Evolutionary conservation across 2,329 filamentous ascomycete genomes (phyloP).

Genomic region (Monosporascus sp.): DNA sequence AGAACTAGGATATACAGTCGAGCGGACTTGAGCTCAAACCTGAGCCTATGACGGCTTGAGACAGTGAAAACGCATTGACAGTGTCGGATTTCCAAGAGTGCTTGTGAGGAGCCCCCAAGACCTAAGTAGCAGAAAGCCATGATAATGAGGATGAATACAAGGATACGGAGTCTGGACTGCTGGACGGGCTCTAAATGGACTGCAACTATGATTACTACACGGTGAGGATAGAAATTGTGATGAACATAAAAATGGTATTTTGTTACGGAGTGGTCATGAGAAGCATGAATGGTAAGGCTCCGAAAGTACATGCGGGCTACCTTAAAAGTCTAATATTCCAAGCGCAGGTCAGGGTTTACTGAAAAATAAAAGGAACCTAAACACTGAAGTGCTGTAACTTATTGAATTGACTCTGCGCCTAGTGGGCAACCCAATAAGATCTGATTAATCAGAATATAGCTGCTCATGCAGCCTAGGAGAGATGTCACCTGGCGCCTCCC

Average conservation of each 20-base stretch:
- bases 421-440: not conserved
- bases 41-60: too few species aligned
- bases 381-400: not conserved
- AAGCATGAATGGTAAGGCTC: too few species aligned
- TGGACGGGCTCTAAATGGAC: too few species aligned
- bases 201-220: too few species aligned
- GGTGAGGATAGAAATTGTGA: too few species aligned
- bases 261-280: too few species aligned
- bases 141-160: not conserved
- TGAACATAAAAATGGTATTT: too few species aligned
- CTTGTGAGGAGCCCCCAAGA: not conserved
- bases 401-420: not conserved
- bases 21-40: not conserved
- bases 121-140: not conserved
- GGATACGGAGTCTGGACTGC: too few species aligned
- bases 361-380: not conserved
- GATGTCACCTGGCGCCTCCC: not conserved
- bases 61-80: too few species aligned
- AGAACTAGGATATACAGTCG: not conserved
- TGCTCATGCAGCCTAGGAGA: conserved; percentile 12
- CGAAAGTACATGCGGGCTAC: too few species aligned
- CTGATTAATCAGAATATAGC: conserved; percentile 1
- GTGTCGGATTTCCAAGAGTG: too few species aligned
- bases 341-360: not conserved
- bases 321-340: too few species aligned